Conservation (phyloP, 2,329 filamentous ascomycete species). For the Beauveria bassiana region DNA sequence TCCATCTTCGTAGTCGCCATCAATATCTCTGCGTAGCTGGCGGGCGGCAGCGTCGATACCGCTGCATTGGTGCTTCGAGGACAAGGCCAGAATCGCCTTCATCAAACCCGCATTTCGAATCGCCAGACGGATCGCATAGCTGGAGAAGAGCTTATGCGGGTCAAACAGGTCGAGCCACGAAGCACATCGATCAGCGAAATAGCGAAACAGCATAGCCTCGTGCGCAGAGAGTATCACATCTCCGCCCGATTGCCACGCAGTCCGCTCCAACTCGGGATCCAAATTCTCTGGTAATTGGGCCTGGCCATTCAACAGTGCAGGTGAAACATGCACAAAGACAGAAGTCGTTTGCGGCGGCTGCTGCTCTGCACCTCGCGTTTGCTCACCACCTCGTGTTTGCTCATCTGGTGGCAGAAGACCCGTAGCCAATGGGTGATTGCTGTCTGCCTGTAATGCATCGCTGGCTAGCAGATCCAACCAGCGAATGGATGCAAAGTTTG, state of each 20-base stretch:
- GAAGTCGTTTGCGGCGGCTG: neutral
- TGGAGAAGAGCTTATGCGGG: slow-evolving; percentile 12
- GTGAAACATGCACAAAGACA: slow-evolving; percentile 6
- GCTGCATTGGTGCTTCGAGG: slow-evolving; percentile 34
- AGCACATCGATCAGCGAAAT: slow-evolving; percentile 20
- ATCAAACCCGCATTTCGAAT: slow-evolving; percentile 43
- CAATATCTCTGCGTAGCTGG: neutral
- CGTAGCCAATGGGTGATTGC: slow-evolving; percentile 21
- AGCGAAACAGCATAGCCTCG: slow-evolving; percentile 22
- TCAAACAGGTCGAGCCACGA: slow-evolving; percentile 14
- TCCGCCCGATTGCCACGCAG: slow-evolving; percentile 20
- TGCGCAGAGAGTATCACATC: slow-evolving; percentile 19
- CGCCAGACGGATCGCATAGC: slow-evolving; percentile 12
- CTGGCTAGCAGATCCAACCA: slow-evolving; percentile 17
- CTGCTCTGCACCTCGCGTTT: neutral
- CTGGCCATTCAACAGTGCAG: slow-evolving; percentile 9
- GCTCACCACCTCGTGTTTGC: neutral
- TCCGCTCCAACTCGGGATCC: slow-evolving; percentile 16
- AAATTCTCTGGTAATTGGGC: neutral
- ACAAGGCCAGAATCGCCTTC: slow-evolving; percentile 47
- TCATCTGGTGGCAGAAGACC: neutral
- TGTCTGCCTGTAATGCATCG: slow-evolving; percentile 20
- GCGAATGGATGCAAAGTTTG: slow-evolving; percentile 17
- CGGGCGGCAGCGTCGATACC: neutral
- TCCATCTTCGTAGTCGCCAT: slow-evolving; percentile 29